These are phyloP conservation scores for Thielaviopsis musarum DNA, from an alignment of 2,329 filamentous ascomycete species.

Conservation along the genomic window DNA sequence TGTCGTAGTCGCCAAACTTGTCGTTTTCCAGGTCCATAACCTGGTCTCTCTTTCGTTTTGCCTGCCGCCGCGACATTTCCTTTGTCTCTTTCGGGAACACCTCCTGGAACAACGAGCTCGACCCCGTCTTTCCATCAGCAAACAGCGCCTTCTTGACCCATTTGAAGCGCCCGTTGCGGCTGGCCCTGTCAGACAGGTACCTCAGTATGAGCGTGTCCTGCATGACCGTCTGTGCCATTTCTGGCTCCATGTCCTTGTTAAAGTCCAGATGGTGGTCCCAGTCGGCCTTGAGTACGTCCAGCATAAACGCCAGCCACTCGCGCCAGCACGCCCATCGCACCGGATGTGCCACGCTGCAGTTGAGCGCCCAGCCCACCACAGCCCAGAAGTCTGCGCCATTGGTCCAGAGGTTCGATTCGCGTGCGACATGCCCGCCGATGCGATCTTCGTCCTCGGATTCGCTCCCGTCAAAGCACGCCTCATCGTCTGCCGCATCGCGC, in stretches of 20 bases:
- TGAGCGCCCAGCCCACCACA: constrained; percentile 80
- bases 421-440: constrained; percentile 43
- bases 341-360: constrained; percentile 60
- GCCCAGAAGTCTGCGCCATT: constrained; percentile 81
- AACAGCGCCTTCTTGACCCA: constrained; percentile 50
- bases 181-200: constrained; percentile 35
- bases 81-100: constrained; percentile 51
- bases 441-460: constrained; percentile 30
- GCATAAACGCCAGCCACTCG: constrained; percentile 61
- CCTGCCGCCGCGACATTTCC: constrained; percentile 20
- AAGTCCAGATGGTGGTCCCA: constrained; percentile 29
- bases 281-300: constrained; percentile 61
- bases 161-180: constrained; percentile 29
- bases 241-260: constrained; percentile 5
- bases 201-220: constrained; percentile 40
- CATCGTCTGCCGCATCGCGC: constrained; percentile 20
- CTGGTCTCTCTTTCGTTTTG: constrained; percentile 32
- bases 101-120: constrained; percentile 40
- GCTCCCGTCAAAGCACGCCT: constrained; percentile 26
- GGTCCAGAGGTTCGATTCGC: constrained; percentile 50
- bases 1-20: constrained; percentile 39
- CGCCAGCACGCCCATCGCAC: constrained; percentile 70
- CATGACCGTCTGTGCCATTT: constrained; percentile 19
- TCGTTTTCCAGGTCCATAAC: constrained; percentile 41
- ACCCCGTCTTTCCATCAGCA: constrained; percentile 42